Base-by-base conservation (phyloP, 1,139 yeast genomes). In the Kurtzmaniella quercitrusa region DNA sequence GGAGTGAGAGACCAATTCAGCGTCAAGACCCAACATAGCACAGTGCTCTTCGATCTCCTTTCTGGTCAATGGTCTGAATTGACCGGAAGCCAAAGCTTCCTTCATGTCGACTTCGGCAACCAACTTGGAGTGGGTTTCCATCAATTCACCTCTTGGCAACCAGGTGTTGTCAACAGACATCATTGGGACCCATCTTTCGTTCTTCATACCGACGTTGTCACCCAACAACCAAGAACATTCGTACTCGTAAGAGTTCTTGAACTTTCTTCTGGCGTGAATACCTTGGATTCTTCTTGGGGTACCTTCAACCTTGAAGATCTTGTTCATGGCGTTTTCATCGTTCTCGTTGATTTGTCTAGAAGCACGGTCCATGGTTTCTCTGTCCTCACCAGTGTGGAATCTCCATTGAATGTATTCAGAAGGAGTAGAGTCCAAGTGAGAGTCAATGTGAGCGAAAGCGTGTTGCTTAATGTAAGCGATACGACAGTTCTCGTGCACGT, bases 321-420 rank as follows among this genome's bases (percentile, higher is more conserved):
- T 93, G 93, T 91, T 90, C 98, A 93, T 93, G 70, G 95, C 88
- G 74, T 84, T 82, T 81, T 91, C 97, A 77, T 93, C 98, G 62
- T 81, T 79, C 78, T 93, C 98, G 70, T 87, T 90, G 70, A 93
- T 89, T 75, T 86, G 94, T 83, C 98, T 89, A 73, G 95, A 89
- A 71, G 98, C 98, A 82, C 98, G 89, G 81, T 93, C 98, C 98
- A 93, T 93, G 76, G 98, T 93, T 82, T 93, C 98, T 81, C 98
- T 89, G 77, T 93, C 98, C 81, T 93, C 98, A 89, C 98, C 98
- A 69, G 98, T 93, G 81, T 93, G 98, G 97, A 91, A 93, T 84
- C 98, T 91, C 98, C 98, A 93, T 82, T 93, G 98, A 62, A 93
- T 93, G 79, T 93, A 93, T 81, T 93, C 98, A 66, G 97, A 90